Base-by-base conservation (phyloP, 257 asterid genomes). In the Przewalskia tangutica region DNA sequence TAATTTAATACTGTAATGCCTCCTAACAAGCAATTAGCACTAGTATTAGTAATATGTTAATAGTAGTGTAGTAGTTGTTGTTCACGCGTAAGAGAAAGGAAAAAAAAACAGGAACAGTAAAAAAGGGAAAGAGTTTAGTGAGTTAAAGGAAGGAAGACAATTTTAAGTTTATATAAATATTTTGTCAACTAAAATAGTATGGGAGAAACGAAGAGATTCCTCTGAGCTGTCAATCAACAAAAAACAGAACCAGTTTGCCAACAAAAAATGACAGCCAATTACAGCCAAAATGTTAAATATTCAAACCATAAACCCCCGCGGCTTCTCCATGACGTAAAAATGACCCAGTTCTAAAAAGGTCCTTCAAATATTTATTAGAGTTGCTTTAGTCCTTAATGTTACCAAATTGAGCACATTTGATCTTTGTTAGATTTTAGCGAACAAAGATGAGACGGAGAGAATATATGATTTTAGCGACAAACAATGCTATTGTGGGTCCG, bases 141-240 rank as follows among this genome's bases (percentile, higher is more conserved):
- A 81, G 50, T 46, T 18, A 12, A 79, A 59, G n/a, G 77, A 64
- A 63, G 27, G 71, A 55, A 65, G 83, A 40, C 77, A 64, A 48
- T 46, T 71, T 40, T 68, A 46, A 46, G 40, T 71, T 44, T 71
- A 71, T 20, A 63, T 27, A 63, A 27, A 14, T 54, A 54, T 27
- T 23, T 62, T 11, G 44, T 66, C 54, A 44, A 67, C 59, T 65
- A 11, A 77, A 54, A 59, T 63, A 51, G 42, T 55, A 11, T 32
- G 34, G 18, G 70, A 12, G 51, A 62, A 62, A 48, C 13, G n/a
- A 4, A 12, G 51, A 81, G 89, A 87, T 85, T 85, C 89, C 84
- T 85, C 85, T 88, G 87, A 93, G 32, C 87, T 88, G 91, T 84
- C 40, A 81, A 86, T 81, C 85, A 86, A 88, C 77, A 84, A 80